Base-by-base conservation (phyloP, 75 land plant genomes). In the Azolla pinnata region DNA sequence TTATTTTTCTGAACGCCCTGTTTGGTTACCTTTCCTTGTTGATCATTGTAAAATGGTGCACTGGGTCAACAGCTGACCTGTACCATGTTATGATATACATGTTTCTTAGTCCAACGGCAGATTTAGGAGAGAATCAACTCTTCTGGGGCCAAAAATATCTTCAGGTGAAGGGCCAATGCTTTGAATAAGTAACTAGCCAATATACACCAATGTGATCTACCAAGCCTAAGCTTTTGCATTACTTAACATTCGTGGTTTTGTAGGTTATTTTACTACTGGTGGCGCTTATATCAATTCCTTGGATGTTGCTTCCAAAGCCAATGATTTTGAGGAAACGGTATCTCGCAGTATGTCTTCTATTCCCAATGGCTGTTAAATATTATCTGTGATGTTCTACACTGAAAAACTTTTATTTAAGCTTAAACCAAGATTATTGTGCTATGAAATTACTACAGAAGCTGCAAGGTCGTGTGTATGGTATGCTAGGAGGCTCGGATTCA, bases 271-370 rank as follows among this genome's bases (percentile, higher is more conserved):
- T 95, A 53, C 72, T 90, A 10, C 53, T 84, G 12, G 53, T 90
- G 64, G 88, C 99, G 0, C 67, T 95, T 59, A 78, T 90, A 31
- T 73, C 99, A 50, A 97, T 95, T 8, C 99, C 99, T 21, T 88
- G 96, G 95, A 95, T 95, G 99, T 78, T 95, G 45, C 49, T 95
- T 24, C 99, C 99, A 50, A 95, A 90, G 75, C 99, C 99, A 4
- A 69, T 95, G 61, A 72, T 83, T 55, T 57, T 90, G 77, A 82
- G 79, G 72, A 86, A 75, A 47, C 97, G 87, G 60, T 84, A 95
- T 40, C 61, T 79, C 52, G 60, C 78, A 40, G 99, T 95, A 79
- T 16, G 61, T 63, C 35, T 35, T 45, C 24, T 5, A 30, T 29
- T 42, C 34, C 0, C 65, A n/a, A n/a, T n/a, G n/a, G n/a, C n/a